Evolutionary conservation across 2,329 filamentous ascomycete species (phyloP), one percentile per base, ranked within the genome.

Genomic region (Cladophialophora immunda): DNA sequence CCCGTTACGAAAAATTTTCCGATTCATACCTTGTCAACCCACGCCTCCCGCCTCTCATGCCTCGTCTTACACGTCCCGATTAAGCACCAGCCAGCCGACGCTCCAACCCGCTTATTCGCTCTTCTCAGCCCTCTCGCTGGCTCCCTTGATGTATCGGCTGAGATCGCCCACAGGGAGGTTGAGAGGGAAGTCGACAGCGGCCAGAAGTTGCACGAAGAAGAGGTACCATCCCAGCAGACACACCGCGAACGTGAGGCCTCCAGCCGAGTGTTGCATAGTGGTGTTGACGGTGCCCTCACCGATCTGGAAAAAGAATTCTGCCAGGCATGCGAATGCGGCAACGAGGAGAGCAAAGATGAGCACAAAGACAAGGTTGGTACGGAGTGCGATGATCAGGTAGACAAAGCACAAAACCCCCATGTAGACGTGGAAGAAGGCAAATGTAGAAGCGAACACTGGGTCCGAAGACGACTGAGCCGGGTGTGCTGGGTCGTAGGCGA

Each of bases 331-430:
- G 74, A 93, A 91, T 2, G 83, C 80, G 13, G 87, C 74, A 19
- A 85, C 76, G n/a, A 93, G 83, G 1, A 81, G 82, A 66, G 88
- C 74, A 81, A 93, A 93, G 77, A 93, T 90, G 63, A 87, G 71
- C 71, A 91, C 85, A 78, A 92, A 92, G 76, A 87, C 83, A 9
- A 92, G 64, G 76, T 93, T 93, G 32, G 90, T 93, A 56, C 91
- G 87, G 19, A 92, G 80, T 0, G 90, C 85, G 78, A 89, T 90
- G 75, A 93, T 81, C 58, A 92, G 79, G 80, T 87, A 92, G 72
- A 92, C 75, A 68, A 91, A 77, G 76, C 85, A 88, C 30, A 92
- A 79, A n/a, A 92, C 68, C 2, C 80, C 87, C 89, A 92, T 91
- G 69, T 85, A 85, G 63, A 92, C 76, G 57, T 88, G 82, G 79